Evolutionary conservation across 208 protist species (phyloP).

Genomic region (Acanthamoeba healyi): DNA sequence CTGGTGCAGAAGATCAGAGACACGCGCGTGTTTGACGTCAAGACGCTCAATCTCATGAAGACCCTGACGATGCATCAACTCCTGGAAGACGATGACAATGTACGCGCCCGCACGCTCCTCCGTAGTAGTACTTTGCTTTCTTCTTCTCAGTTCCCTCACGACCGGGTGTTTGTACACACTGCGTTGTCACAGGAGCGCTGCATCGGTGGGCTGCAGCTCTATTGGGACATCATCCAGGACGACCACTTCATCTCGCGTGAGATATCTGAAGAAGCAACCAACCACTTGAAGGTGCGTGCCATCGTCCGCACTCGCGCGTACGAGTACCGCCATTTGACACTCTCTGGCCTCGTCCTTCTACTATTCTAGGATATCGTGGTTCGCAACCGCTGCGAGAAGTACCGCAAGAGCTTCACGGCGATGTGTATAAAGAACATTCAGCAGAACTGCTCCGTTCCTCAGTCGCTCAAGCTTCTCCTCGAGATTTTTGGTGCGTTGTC

Average conservation of each 20-base stretch:
- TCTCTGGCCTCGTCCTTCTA: too few species aligned
- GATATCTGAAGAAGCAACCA: constrained; percentile 51
- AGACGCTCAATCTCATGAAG: constrained; percentile 57
- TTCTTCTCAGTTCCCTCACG: too few species aligned
- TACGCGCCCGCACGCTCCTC: neutral
- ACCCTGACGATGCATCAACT: constrained; percentile 49
- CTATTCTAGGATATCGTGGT: constrained; percentile 13
- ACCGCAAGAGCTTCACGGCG: constrained; percentile 19
- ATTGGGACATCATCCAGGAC: constrained; percentile 69
- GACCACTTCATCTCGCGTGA: constrained; percentile 65
- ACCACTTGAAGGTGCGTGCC: neutral
- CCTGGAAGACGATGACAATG: constrained; percentile 13
- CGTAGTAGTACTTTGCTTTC: too few species aligned
- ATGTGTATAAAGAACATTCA: constrained; percentile 38
- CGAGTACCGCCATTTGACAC: neutral
- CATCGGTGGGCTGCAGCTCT: constrained; percentile 27
- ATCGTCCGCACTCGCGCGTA: neutral
- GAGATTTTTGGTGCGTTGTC: constrained; percentile 16
- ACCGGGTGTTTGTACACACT: too few species aligned
- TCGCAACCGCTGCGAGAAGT: constrained; percentile 39
- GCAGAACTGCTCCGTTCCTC: constrained; percentile 20
- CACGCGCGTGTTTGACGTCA: constrained; percentile 18
- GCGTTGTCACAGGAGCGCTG: neutral
- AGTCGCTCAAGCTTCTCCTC: constrained; percentile 60
- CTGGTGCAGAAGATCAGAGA: constrained; percentile 40